Conservation (phyloP, 2,329 filamentous ascomycete species). For the Epicoccum sorghinum region DNA sequence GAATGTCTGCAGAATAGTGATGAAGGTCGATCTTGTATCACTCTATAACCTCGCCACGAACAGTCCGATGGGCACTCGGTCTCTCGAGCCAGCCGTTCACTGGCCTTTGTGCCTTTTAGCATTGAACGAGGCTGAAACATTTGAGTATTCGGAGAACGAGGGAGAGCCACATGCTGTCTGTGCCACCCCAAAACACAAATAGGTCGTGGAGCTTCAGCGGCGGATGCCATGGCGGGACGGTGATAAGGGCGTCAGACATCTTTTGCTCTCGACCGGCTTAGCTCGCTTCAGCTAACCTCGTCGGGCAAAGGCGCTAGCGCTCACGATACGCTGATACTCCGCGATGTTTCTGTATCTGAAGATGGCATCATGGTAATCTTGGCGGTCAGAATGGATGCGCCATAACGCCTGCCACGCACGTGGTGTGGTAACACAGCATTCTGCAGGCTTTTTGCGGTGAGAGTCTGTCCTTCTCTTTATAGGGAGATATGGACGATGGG, state of each 20-base stretch:
- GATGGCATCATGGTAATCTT: neutral
- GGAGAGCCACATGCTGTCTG: no score
- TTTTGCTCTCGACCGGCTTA: neutral
- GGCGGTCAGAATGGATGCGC: slow-evolving; percentile 3
- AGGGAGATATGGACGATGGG: neutral
- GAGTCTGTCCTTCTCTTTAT: neutral
- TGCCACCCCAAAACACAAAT: neutral
- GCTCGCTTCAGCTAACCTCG: neutral
- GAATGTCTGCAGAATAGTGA: neutral
- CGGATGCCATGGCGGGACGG: neutral
- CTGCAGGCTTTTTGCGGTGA: slow-evolving; percentile 14
- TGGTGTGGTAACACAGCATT: slow-evolving; percentile 7
- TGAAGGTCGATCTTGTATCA: neutral
- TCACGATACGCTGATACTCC: neutral
- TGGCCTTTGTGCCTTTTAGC: no score
- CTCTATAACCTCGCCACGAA: neutral
- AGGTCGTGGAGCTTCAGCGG: neutral
- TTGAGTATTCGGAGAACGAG: neutral
- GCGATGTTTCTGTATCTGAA: neutral
- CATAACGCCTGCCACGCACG: slow-evolving; percentile 2
- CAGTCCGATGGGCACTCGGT: neutral
- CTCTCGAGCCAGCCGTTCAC: neutral
- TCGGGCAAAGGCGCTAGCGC: slow-evolving; percentile 15
- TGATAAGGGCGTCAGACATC: neutral
- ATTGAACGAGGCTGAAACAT: neutral